Evolutionary conservation across 768 basidiomycete species (phyloP).

Genomic region (Suillus bovinus): DNA sequence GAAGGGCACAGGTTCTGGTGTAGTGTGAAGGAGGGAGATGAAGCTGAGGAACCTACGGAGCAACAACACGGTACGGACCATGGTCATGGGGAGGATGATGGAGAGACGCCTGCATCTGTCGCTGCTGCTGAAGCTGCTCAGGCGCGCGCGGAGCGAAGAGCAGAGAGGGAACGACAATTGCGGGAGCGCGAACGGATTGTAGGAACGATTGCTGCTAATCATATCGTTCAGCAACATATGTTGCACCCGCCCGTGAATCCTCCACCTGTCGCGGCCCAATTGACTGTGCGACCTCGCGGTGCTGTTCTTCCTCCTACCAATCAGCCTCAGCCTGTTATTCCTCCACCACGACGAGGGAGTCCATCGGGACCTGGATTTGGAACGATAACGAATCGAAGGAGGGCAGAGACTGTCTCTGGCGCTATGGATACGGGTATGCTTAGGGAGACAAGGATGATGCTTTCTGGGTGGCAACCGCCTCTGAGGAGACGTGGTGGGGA

Average conservation of each 20-base stretch:
- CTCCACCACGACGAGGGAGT: conserved; percentile 16
- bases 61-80: conserved; percentile 23
- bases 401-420: conserved; percentile 36
- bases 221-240: conserved; percentile 11
- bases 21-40: conserved; percentile 59
- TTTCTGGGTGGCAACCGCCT: background rate
- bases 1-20: conserved; percentile 98
- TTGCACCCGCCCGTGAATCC: conserved; percentile 14
- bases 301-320: conserved; percentile 26
- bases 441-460: background rate
- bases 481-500: conserved; percentile 10
- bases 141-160: conserved; percentile 36
- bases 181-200: conserved; percentile 26
- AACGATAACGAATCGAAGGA: conserved; percentile 26
- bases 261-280: conserved; percentile 20
- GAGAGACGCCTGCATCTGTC: background rate
- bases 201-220: conserved; percentile 18
- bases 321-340: conserved; percentile 17
- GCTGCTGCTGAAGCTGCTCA: conserved; percentile 14
- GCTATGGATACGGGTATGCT: conserved; percentile 25
- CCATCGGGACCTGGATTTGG: background rate
- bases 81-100: background rate
- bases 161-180: conserved; percentile 35
- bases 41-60: conserved; percentile 31
- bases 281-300: conserved; percentile 27